Conservation (phyloP, 495 filamentous ascomycete species). For the Barbatosphaeria neglecta region DNA sequence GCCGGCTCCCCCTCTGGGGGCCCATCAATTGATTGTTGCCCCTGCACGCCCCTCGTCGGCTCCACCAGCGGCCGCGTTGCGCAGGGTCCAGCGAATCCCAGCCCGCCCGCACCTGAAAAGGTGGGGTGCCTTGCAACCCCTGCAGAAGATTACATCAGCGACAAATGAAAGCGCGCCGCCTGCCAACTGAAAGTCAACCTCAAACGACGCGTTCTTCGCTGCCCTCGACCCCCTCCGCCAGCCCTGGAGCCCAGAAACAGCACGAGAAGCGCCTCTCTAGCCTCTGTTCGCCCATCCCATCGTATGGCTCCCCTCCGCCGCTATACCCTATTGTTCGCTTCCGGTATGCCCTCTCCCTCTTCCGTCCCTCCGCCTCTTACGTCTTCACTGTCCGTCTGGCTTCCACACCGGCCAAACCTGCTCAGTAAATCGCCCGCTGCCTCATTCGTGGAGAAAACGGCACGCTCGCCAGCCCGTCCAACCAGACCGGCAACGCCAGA, state of each 20-base stretch:
- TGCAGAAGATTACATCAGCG: constrained; percentile 14
- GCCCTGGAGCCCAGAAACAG: too few species aligned
- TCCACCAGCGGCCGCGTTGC: constrained; percentile 8
- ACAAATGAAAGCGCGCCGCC: constrained; percentile 12
- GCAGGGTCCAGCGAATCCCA: constrained; percentile 1
- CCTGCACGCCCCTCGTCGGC: constrained; percentile 4
- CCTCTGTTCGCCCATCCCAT: too few species aligned
- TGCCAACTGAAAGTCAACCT: constrained; percentile 17
- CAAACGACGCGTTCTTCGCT: constrained; percentile 19
- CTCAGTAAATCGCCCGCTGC: not conserved
- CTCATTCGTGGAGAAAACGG: too few species aligned
- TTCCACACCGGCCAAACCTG: not conserved
- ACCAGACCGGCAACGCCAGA: not conserved
- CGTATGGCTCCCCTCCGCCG: too few species aligned
- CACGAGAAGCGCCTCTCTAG: too few species aligned
- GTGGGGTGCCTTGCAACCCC: constrained; percentile 8
- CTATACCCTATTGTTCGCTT: constrained; percentile 1
- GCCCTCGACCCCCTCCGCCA: constrained; percentile 12
- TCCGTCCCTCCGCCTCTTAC: not conserved
- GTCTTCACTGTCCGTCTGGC: not conserved
- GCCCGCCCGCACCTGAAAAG: not conserved
- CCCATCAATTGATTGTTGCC: constrained; percentile 7
- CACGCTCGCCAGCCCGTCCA: not conserved
- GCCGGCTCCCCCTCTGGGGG: constrained; percentile 2
- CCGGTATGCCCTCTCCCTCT: constrained; percentile 2